Conservation (phyloP, 352 stramenopile species). For the Pythium grandisporangium region DNA sequence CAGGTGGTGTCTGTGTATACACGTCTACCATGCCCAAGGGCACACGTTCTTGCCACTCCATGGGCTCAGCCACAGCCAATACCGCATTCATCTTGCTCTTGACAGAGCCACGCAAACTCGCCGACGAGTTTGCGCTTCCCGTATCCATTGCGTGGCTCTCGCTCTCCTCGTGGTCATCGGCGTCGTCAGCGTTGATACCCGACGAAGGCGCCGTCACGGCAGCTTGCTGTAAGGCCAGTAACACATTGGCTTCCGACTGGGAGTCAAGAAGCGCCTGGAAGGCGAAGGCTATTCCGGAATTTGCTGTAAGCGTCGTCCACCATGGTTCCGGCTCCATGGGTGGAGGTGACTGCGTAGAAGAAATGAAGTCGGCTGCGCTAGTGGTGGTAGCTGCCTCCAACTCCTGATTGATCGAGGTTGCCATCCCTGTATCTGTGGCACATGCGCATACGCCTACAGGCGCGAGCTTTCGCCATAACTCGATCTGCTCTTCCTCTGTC, state of each 20-base stretch:
- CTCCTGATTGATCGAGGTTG: conserved; percentile 24
- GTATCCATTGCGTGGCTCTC: background rate
- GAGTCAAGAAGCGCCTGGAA: conserved; percentile 26
- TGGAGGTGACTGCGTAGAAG: background rate
- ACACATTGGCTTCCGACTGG: conserved; percentile 27
- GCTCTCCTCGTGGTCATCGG: background rate
- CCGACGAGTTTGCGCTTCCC: background rate
- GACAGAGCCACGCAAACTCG: conserved; percentile 2
- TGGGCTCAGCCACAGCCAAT: conserved; percentile 39
- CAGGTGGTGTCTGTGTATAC: conserved; percentile 29
- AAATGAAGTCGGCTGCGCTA: background rate
- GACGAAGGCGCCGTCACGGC: no score
- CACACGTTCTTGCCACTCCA: conserved; percentile 55
- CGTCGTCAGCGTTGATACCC: no score
- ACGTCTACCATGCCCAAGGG: conserved; percentile 35
- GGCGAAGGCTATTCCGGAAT: conserved; percentile 18
- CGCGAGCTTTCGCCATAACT: conserved; percentile 16
- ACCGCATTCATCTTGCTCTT: conserved; percentile 47
- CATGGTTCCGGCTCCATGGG: background rate
- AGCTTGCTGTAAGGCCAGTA: no score
- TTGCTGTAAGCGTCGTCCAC: conserved; percentile 4
- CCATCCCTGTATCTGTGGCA: conserved; percentile 2
- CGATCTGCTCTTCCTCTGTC: conserved; percentile 9
- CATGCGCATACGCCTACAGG: conserved; percentile 9
- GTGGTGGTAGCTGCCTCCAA: conserved; percentile 3